Evolutionary conservation across 257 asterid species (phyloP), one percentile per base, ranked within the genome.

Genomic region (Fraxinus anomala): DNA sequence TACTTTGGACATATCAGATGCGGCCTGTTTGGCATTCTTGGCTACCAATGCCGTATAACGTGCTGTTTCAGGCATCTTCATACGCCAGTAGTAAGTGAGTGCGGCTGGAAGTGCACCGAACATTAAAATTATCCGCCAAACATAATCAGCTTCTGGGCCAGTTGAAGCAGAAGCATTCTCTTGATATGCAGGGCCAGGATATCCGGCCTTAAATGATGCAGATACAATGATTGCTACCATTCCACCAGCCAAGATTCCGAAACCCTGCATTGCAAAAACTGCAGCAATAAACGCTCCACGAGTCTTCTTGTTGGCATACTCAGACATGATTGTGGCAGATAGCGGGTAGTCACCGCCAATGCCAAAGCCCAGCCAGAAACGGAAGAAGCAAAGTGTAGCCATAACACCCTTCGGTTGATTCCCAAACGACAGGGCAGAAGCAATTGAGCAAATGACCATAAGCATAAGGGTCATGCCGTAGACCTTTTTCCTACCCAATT

Each of bases 311-410:
- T 70, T 70, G 9, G 80, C 34, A 12, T 77, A 70, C 54, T 77
- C 76, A 4, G 76, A 77, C 76, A 70, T 77, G 42, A 77, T 54
- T 0, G 63, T 54, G 61, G 76, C 76, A 1, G 80, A 69, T 1
- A 77, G 72, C 1, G 80, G 80, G 34, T 77, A 77, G n/a, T 70
- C 81, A 1, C 81, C 81, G 33, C 72, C 76, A 17, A 70, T 77
- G 0, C 81, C 76, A 56, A 77, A 70, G n/a, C 81, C 76, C 3
- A 77, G 81, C 81, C 81, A 77, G 39, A 70, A 77, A 1, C 81
- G 70, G 70, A 77, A 77, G 71, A 77, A 77, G 54, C 80, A 77
- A 0, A 77, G 24, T 0, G 80, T 70, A 3, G 76, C 51, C 80
- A 70, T 54, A 13, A 77, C 76, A 14, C 40, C 9, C 26, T 77